Percentiles rank a stretch among this genome's conserved stretches.
phyloP scores from a whole-genome alignment of 83 land plant genomes.

The Larix sibirica region DNA sequence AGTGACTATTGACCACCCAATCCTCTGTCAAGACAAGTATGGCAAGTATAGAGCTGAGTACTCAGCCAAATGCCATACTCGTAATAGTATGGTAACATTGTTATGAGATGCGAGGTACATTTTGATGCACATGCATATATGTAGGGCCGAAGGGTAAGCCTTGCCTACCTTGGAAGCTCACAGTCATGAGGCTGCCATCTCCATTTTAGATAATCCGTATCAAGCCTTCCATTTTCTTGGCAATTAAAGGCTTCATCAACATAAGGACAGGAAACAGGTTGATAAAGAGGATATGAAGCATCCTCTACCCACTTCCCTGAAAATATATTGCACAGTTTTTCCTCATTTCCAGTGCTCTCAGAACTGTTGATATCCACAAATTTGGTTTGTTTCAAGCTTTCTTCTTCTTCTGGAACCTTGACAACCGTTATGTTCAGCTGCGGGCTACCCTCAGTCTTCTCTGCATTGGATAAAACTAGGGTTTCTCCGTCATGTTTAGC shows the following conservation, averaged over 20 bases:
- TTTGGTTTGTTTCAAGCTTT: not conserved
- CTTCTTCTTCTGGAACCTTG: not conserved
- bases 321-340: constrained; percentile 46
- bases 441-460: not conserved
- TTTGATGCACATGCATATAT: not conserved
- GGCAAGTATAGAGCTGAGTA: too few relatives aligned
- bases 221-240: constrained; percentile 70
- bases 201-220: constrained; percentile 62
- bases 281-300: constrained; percentile 62
- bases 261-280: constrained; percentile 72
- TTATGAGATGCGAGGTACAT: not conserved
- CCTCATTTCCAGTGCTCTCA: constrained; percentile 18
- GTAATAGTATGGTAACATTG: too few relatives aligned
- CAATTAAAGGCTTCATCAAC: constrained; percentile 84
- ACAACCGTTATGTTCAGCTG: not conserved
- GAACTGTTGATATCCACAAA: not conserved
- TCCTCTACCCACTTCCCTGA: constrained; percentile 77
- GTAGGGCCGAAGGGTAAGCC: not conserved
- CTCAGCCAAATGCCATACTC: too few relatives aligned
- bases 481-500: not conserved
- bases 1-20: too few relatives aligned
- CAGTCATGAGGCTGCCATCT: constrained; percentile 87
- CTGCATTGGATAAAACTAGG: not conserved
- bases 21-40: too few relatives aligned
- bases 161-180: constrained; percentile 71